Evolutionary conservation across 2,329 filamentous ascomycete genomes (phyloP).

Genomic region (Pseudopithomyces maydicus): DNA sequence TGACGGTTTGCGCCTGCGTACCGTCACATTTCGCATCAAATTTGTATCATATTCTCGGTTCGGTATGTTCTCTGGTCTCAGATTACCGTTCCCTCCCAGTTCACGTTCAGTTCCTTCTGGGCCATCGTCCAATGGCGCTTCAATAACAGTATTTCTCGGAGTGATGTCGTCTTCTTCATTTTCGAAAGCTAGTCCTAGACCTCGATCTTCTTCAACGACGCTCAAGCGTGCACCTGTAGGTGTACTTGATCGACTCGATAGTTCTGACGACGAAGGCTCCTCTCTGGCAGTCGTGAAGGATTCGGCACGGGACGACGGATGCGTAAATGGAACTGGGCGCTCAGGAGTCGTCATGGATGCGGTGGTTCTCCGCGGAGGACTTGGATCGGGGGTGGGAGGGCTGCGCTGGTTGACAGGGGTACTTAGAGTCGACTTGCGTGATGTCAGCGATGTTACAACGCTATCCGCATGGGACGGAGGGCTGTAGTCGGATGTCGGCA

Average conservation of each 20-base stretch:
- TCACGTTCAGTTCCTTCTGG: slow-evolving; percentile 18
- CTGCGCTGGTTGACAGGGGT: slow-evolving; percentile 50
- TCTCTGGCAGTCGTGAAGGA: slow-evolving; percentile 55
- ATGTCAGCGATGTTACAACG: slow-evolving; percentile 44
- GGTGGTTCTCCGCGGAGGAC: slow-evolving; percentile 36
- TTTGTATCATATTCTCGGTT: slow-evolving; percentile 48
- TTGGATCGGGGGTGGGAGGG: slow-evolving; percentile 44
- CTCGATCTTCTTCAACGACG: slow-evolving; percentile 37
- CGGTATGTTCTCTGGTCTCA: slow-evolving; percentile 31
- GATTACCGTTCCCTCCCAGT: slow-evolving; percentile 21
- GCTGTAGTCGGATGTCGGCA: slow-evolving; percentile 25
- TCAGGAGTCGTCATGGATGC: slow-evolving; percentile 23
- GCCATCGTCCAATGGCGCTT: slow-evolving; percentile 7
- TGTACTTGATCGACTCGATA: slow-evolving; percentile 34
- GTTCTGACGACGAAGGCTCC: slow-evolving; percentile 43
- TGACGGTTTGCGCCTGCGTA: slow-evolving; percentile 41
- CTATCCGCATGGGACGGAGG: slow-evolving; percentile 46
- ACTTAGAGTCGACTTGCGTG: slow-evolving; percentile 45
- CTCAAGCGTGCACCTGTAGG: slow-evolving; percentile 33
- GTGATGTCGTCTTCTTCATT: slow-evolving; percentile 36
- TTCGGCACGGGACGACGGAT: slow-evolving; percentile 51
- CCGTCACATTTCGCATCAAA: slow-evolving; percentile 49
- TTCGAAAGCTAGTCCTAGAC: slow-evolving; percentile 44
- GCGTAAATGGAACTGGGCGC: slow-evolving; percentile 35
- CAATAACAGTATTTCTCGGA: slow-evolving; percentile 30